Evolutionary conservation across 306 rosid genomes (phyloP).

Genomic region (Alnus rubra): DNA sequence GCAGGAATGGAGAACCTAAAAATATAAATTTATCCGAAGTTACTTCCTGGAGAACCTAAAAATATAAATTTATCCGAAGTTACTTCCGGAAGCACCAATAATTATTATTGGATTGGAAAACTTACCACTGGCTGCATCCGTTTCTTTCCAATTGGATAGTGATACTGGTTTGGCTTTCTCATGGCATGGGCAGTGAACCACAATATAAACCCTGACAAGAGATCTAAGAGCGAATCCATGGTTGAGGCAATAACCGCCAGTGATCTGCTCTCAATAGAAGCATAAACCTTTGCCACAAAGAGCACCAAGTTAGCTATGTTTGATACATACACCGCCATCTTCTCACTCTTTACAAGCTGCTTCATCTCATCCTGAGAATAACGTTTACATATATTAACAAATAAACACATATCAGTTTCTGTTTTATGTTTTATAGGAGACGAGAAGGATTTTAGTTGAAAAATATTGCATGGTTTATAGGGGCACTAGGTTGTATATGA

Average conservation of each 20-base stretch:
- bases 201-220: slow-evolving; percentile 77
- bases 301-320: slow-evolving; percentile 59
- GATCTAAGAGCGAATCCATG: slow-evolving; percentile 83
- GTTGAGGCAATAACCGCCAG: slow-evolving; percentile 85
- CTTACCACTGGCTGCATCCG: slow-evolving; percentile 89
- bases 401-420: background rate
- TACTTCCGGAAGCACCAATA: background rate
- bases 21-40: background rate
- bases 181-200: slow-evolving; percentile 80
- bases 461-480: background rate
- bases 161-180: slow-evolving; percentile 63
- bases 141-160: slow-evolving; percentile 86
- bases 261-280: slow-evolving; percentile 67
- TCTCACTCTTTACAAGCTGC: slow-evolving; percentile 65
- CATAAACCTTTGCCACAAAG: slow-evolving; percentile 67
- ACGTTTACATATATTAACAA: background rate
- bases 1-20: background rate
- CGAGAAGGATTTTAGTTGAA: background rate
- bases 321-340: slow-evolving; percentile 52
- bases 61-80: background rate
- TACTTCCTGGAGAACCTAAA: background rate
- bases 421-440: background rate
- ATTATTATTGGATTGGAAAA: background rate
- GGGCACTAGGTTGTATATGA: background rate
- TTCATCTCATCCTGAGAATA: slow-evolving; percentile 60